These are phyloP conservation scores for Apiospora sp. DNA, from an alignment of 2,329 filamentous ascomycete species.

Conservation along the genomic window DNA sequence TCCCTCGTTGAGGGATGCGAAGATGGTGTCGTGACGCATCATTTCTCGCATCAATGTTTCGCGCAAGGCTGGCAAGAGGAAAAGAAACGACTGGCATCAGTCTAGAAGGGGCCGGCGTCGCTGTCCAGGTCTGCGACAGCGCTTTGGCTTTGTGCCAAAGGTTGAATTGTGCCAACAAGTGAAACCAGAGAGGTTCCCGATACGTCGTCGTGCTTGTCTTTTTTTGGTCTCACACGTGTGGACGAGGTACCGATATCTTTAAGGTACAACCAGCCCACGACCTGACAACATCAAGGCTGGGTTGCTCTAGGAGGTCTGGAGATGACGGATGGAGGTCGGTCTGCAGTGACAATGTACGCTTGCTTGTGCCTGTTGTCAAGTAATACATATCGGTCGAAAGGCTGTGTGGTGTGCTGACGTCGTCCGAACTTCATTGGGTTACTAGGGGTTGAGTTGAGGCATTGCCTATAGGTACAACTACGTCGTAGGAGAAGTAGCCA, in stretches of 20 bases:
- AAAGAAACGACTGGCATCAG: not conserved
- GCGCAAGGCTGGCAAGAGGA: not conserved
- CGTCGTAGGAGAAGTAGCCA: not conserved
- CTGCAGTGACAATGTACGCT: not conserved
- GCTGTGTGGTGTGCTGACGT: not conserved
- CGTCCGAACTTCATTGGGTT: not conserved
- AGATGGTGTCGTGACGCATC: not conserved
- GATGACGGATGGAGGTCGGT: not conserved
- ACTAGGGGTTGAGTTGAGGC: not conserved
- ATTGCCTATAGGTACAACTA: not conserved
- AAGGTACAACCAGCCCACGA: not conserved
- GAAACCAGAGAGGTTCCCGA: not conserved
- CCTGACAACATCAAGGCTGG: not conserved
- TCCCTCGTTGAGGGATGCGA: not conserved
- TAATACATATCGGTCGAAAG: not conserved
- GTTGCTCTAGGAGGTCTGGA: not conserved
- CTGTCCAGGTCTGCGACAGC: conserved; percentile 8
- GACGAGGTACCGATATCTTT: not conserved
- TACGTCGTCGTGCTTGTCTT: not conserved
- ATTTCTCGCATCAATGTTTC: not conserved
- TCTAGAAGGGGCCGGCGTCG: not conserved
- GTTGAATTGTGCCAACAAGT: not conserved
- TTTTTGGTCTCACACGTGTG: not conserved
- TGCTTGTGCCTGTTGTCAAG: not conserved
- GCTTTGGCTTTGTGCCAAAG: conserved; percentile 10